Evolutionary conservation across 768 basidiomycete species (phyloP), one percentile per base, ranked within the genome.

Genomic region (Cytidiella melzeri): DNA sequence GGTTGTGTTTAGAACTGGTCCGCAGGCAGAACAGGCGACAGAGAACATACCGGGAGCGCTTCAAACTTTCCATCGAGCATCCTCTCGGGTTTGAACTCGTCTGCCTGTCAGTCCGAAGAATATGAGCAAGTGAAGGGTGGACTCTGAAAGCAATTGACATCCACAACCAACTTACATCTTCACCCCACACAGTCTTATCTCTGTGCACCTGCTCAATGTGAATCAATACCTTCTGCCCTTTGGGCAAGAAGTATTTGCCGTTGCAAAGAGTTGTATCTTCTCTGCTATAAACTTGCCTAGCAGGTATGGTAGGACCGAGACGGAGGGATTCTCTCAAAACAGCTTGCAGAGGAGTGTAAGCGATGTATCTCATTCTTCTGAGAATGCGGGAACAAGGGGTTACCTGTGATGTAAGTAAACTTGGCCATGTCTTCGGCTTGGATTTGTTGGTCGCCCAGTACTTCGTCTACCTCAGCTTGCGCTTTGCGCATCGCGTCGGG

Each of bases 21-120:
- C 24, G 15, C 21, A 40, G 6, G 11, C 25, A 2, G 9, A 18
- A 5, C 5, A 12, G 28, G 4, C 25, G 15, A 37, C 13, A 45
- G n/a, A 9, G 20, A 12, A 41, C 54, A 6, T 27, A 66, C 69
- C 1, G 75, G 75, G 13, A 74, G 58, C 7, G 67, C 65, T 56
- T 74, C 73, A 52, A 75, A 77, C 50, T 68, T 69, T 13, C 71
- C 74, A 50, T 73, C 70, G 26, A 75, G 55, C 73, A 77, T 73
- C 11, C 75, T 62, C 55, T 75, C 74, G 1, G 75, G 75, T n/a
- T 58, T 61, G 61, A 72, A 75, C 42, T 69, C 67, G 2, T 69
- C 61, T 6, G 69, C 60, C 60, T 65, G n/a, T n/a, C n/a, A n/a
- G n/a, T n/a, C n/a, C n/a, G 39, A 4, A 4, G 4, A 41, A n/a